Evolutionary conservation across 2,329 filamentous ascomycete species (phyloP).

Genomic region (Lachnum nothofagi): DNA sequence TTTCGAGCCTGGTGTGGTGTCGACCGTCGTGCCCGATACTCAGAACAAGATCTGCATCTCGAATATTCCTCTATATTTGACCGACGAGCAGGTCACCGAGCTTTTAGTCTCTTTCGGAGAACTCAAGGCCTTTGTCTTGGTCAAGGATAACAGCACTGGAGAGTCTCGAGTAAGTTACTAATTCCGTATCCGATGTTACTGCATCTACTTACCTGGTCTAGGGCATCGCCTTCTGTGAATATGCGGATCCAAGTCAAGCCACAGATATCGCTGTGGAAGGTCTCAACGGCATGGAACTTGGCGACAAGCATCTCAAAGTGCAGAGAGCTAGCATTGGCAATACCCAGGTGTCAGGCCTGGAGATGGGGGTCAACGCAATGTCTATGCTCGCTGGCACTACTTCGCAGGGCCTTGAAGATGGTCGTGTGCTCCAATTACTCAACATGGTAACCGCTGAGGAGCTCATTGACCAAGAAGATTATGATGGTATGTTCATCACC

Average conservation of each 20-base stretch:
- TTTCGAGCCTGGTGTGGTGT: constrained; percentile 71
- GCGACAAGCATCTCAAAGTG: constrained; percentile 79
- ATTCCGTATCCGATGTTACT: neutral
- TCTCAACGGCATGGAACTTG: constrained; percentile 88
- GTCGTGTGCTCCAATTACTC: constrained; percentile 81
- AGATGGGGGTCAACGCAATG: constrained; percentile 97
- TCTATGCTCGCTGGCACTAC: constrained; percentile 92
- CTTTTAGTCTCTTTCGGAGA: constrained; percentile 86
- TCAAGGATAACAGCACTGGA: constrained; percentile 78
- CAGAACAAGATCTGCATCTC: constrained; percentile 92
- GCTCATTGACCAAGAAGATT: constrained; percentile 88
- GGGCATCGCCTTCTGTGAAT: constrained; percentile 97
- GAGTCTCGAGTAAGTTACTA: constrained; percentile 70
- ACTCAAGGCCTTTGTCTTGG: constrained; percentile 84
- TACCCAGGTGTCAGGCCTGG: constrained; percentile 84
- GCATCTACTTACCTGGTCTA: constrained; percentile 39
- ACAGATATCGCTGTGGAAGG: constrained; percentile 87
- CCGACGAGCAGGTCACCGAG: constrained; percentile 87
- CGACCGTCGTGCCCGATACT: constrained; percentile 79
- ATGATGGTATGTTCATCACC: constrained; percentile 64
- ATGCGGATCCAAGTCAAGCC: constrained; percentile 61
- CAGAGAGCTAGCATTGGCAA: constrained; percentile 85
- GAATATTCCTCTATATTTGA: constrained; percentile 82
- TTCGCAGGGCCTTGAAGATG: constrained; percentile 70
- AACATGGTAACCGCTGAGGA: constrained; percentile 99